These are phyloP conservation scores for Acer saccharum DNA, from an alignment of 345 rosid genomes.

Conservation along the genomic window DNA sequence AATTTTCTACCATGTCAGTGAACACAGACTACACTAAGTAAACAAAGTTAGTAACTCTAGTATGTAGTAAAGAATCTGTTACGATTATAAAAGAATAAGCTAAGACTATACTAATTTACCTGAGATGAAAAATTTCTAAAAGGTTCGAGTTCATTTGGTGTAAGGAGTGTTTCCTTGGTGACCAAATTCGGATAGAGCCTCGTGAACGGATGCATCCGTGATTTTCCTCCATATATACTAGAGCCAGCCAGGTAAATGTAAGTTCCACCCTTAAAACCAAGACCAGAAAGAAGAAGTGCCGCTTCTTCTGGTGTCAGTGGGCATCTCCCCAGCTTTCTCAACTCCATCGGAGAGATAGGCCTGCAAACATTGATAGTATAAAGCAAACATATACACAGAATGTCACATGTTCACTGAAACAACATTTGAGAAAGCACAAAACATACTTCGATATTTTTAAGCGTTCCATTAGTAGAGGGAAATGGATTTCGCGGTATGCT, in stretches of 20 bases:
- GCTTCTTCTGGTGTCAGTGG: slow-evolving; percentile 99
- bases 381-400: neutral
- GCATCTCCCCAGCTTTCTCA: slow-evolving; percentile 82
- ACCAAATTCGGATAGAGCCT: slow-evolving; percentile 78
- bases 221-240: slow-evolving; percentile 61
- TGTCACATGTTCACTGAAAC: neutral
- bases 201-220: slow-evolving; percentile 72
- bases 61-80: neutral
- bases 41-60: neutral
- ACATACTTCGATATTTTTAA: slow-evolving; percentile 59
- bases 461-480: slow-evolving; percentile 76
- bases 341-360: slow-evolving; percentile 50
- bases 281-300: slow-evolving; percentile 78
- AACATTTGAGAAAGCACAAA: neutral
- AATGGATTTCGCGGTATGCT: slow-evolving; percentile 77
- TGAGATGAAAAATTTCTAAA: slow-evolving; percentile 88
- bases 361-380: slow-evolving; percentile 32
- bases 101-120: slow-evolving; percentile 34
- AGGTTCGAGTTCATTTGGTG: slow-evolving; percentile 71
- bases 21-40: neutral
- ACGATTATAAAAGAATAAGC: neutral
- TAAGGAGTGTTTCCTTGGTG: slow-evolving; percentile 88
- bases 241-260: slow-evolving; percentile 87
- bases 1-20: slow-evolving; percentile 1
- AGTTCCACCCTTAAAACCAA: slow-evolving; percentile 64